Evolutionary conservation across 306 rosid species (phyloP).

Genomic region (peach (Prunus persica)): Prunus_persica_NCBIv2 NC_034011.1:27047501-27048000

Average conservation of each 20-base stretch:
- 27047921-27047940: slow-evolving; percentile 85
- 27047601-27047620: slow-evolving; percentile 42
- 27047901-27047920: slow-evolving; percentile 83
- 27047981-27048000: neutral
- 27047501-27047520: neutral
- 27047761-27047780: neutral
- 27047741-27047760: neutral
- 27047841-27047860: neutral
- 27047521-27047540: slow-evolving; percentile 1
- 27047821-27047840: neutral
- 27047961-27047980: neutral
- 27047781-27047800: neutral
- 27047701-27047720: slow-evolving; percentile 65
- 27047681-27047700: slow-evolving; percentile 77
- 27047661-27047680: slow-evolving; percentile 82
- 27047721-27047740: slow-evolving; percentile 65
- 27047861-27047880: slow-evolving; percentile 46
- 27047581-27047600: neutral
- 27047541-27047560: neutral
- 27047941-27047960: slow-evolving; percentile 26
- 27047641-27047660: slow-evolving; percentile 93
- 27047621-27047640: slow-evolving; percentile 86
- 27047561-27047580: neutral
- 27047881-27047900: slow-evolving; percentile 91
- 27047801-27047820: neutral